phyloP scores from a whole-genome alignment of 2,329 filamentous ascomycete genomes.

The Coniella vitis region DNA sequence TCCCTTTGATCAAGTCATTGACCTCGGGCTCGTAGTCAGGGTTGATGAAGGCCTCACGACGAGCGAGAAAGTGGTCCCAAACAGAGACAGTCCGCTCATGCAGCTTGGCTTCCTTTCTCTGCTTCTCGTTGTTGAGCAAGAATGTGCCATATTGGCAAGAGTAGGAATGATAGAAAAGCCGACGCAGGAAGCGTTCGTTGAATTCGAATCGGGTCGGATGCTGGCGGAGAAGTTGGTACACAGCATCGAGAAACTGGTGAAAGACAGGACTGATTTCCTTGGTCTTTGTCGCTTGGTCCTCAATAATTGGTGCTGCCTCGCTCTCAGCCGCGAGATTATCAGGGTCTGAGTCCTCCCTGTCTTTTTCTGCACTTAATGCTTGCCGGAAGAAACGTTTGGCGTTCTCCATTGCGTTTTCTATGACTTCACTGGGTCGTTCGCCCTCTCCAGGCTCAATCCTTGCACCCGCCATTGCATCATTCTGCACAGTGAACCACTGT shows the following conservation, averaged over 20 bases:
- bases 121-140: conserved; percentile 89
- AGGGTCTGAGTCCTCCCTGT: conserved; percentile 55
- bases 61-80: conserved; percentile 90
- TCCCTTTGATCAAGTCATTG: conserved; percentile 72
- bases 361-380: conserved; percentile 54
- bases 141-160: conserved; percentile 97
- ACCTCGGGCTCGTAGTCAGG: conserved; percentile 66
- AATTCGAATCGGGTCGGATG: conserved; percentile 88
- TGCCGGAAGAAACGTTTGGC: conserved; percentile 89
- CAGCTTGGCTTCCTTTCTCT: conserved; percentile 64
- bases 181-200: conserved; percentile 85
- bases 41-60: conserved; percentile 76
- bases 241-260: conserved; percentile 93
- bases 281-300: conserved; percentile 66
- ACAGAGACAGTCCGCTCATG: conserved; percentile 74
- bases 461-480: conserved; percentile 63
- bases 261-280: conserved; percentile 95
- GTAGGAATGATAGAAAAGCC: conserved; percentile 87
- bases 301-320: conserved; percentile 29
- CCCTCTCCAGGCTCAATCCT: conserved; percentile 56
- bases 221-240: conserved; percentile 83
- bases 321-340: conserved; percentile 32
- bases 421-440: conserved; percentile 61
- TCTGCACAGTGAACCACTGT: conserved; percentile 88
- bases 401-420: conserved; percentile 78